Evolutionary conservation across 495 filamentous ascomycete genomes (phyloP).

Genomic region (Tuber indicum): DNA sequence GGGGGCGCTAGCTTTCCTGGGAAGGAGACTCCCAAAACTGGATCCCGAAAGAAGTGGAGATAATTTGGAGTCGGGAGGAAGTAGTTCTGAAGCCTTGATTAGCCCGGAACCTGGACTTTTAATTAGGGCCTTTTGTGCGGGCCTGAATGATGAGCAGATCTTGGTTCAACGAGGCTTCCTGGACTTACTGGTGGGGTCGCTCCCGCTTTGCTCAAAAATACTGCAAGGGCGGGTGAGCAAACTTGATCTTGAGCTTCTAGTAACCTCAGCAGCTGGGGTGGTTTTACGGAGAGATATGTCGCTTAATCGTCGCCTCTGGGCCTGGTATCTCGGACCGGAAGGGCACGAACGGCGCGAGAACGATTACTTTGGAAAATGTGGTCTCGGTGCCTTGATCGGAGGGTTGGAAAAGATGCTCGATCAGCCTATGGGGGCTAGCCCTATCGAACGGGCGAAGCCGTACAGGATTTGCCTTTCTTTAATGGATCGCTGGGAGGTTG

Average conservation of each 20-base stretch:
- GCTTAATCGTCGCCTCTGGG: slow-evolving; percentile 86
- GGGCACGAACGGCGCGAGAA: slow-evolving; percentile 49
- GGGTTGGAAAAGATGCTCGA: slow-evolving; percentile 74
- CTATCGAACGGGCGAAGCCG: slow-evolving; percentile 71
- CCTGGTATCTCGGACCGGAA: slow-evolving; percentile 86
- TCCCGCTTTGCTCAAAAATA: slow-evolving; percentile 81
- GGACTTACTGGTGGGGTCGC: slow-evolving; percentile 81
- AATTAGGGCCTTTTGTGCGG: slow-evolving; percentile 81
- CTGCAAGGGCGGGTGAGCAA: slow-evolving; percentile 64
- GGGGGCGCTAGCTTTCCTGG: slow-evolving; percentile 78
- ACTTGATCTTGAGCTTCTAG: slow-evolving; percentile 69
- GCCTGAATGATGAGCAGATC: slow-evolving; percentile 80
- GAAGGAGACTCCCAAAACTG: slow-evolving; percentile 70
- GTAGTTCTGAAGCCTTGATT: slow-evolving; percentile 62
- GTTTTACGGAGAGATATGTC: slow-evolving; percentile 90
- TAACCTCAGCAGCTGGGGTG: slow-evolving; percentile 75
- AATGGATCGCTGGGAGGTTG: slow-evolving; percentile 98
- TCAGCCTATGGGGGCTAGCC: slow-evolving; percentile 46
- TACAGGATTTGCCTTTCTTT: slow-evolving; percentile 88
- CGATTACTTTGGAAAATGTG: slow-evolving; percentile 75
- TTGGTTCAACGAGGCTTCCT: slow-evolving; percentile 90
- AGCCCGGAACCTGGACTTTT: slow-evolving; percentile 91
- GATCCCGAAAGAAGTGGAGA: slow-evolving; percentile 43
- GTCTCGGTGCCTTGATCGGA: slow-evolving; percentile 62
- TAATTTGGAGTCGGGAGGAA: slow-evolving; percentile 39